Base-by-base conservation (phyloP, 2,329 filamentous ascomycete species). In the Claviceps sp. region DNA sequence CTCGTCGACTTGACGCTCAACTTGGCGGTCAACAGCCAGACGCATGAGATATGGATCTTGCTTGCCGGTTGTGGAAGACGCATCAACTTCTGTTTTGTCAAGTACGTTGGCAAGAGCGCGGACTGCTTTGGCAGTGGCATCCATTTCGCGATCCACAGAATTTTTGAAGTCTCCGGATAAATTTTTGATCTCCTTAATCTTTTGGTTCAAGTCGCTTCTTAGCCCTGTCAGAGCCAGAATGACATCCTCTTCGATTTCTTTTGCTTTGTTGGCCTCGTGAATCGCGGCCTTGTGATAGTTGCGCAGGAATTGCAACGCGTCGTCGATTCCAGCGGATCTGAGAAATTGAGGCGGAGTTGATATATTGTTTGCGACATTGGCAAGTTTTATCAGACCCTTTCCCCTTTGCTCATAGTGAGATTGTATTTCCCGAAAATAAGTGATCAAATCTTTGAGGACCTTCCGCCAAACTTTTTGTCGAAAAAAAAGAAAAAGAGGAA, bases 181-280 rank as follows among this genome's bases (percentile, higher is more conserved):
- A 58, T 82, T 85, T 71, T 95, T 95, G 72, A 98, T 98, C 70
- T 98, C 93, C 69, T 97, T 98, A 67, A 95, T 95, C 72, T 98
- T 98, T 66, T 94, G 89, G 55, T 86, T 85, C 18, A 98, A 74
- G 66, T 98, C 93, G 62, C 83, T 90, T 53, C 93, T 76, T 51
- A 98, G 72, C 1, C 89, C 89, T 2, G 84, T 89, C 52, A 98
- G 74, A 50, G 91, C 89, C 49, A 87, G 75, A 57, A 97, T 89
- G 47, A 98, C 89, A 63, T 97, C 91, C 55, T 84, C 83, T 65
- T 97, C 89, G 53, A 96, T 90, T 56, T 95, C 89, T 53, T 79
- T 84, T 2, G 91, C 89, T 70, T 95, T 96, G 68, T 85, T 89
- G 14, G 89, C 82, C 64, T 96, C 93, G 4, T 77, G 63, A 41